phyloP scores from a whole-genome alignment of 352 stramenopile species.

The Phytophthora pinifolia region DNA sequence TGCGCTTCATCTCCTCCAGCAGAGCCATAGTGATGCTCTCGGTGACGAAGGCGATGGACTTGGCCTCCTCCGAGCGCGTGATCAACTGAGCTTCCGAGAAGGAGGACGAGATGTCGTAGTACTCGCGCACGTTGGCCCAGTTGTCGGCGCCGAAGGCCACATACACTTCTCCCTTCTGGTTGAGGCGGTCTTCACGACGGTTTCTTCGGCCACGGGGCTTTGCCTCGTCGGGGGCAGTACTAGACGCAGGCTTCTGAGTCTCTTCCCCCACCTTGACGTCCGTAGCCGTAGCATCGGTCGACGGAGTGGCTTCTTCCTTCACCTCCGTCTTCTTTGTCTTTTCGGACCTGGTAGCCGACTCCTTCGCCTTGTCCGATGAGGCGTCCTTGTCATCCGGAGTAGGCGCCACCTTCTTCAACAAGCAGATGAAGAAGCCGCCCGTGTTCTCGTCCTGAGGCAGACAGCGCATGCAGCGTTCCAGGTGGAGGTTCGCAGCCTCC shows the following conservation, averaged over 20 bases:
- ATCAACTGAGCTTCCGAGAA: constrained; percentile 86
- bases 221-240: constrained; percentile 24
- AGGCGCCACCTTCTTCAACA: constrained; percentile 92
- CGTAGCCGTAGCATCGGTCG: constrained; percentile 14
- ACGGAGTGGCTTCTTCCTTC: constrained; percentile 10
- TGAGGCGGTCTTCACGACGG: constrained; percentile 53
- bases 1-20: constrained; percentile 82
- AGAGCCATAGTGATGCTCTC: constrained; percentile 82
- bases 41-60: constrained; percentile 85
- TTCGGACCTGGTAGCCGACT: constrained; percentile 2
- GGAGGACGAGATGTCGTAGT: constrained; percentile 65
- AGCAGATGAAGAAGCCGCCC: constrained; percentile 98
- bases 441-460: constrained; percentile 96
- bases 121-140: constrained; percentile 64
- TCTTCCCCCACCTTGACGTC: constrained; percentile 25
- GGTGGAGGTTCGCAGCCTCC: constrained; percentile 68
- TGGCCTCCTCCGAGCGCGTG: constrained; percentile 85
- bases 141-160: constrained; percentile 63
- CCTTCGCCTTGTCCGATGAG: constrained; percentile 7
- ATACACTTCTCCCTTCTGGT: constrained; percentile 74
- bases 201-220: constrained; percentile 21
- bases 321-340: background rate
- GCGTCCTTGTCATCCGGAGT: constrained; percentile 44
- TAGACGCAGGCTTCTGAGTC: constrained; percentile 9
- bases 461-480: constrained; percentile 96